A percentile compares a stretch with the other conserved stretches of the same genome.
Evolutionary conservation across 345 rosid species (phyloP).

Genomic region (Excoecaria agallocha): DNA sequence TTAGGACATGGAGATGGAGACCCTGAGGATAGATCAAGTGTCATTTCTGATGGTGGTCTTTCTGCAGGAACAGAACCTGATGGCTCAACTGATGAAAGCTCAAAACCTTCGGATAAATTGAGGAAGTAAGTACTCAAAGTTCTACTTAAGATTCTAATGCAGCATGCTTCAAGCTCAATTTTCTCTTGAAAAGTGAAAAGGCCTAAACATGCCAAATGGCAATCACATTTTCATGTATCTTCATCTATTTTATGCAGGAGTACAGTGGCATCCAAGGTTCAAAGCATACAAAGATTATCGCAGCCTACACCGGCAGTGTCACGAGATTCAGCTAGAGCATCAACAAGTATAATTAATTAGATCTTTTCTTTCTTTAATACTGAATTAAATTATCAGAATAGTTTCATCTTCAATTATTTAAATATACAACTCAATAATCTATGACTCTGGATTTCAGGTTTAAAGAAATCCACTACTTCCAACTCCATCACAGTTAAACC

Average conservation of each 20-base stretch:
- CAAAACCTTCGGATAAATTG: constrained; percentile 28
- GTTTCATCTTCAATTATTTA: background rate
- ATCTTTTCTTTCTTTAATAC: background rate
- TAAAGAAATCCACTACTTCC: constrained; percentile 30
- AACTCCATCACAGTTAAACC: constrained; percentile 38
- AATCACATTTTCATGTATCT: background rate
- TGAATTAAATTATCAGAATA: background rate
- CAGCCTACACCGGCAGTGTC: constrained; percentile 23
- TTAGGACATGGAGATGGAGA: constrained; percentile 35
- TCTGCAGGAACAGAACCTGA: constrained; percentile 47
- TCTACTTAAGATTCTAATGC: background rate
- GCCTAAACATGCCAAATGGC: background rate
- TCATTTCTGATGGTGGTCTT: constrained; percentile 41
- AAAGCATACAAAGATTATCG: constrained; percentile 35
- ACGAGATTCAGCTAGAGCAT: constrained; percentile 25
- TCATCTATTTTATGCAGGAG: constrained; percentile 23
- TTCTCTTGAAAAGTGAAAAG: background rate
- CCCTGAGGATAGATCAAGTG: constrained; percentile 39
- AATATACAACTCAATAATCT: background rate
- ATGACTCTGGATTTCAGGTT: constrained; percentile 32
- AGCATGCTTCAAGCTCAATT: background rate
- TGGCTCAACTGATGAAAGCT: constrained; percentile 33
- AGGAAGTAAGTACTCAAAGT: constrained; percentile 39
- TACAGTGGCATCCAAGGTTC: constrained; percentile 20
- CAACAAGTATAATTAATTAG: constrained; percentile 37